Evolutionary conservation across 2,329 filamentous ascomycete species (phyloP).

Genomic region (Dothistroma pini): DNA sequence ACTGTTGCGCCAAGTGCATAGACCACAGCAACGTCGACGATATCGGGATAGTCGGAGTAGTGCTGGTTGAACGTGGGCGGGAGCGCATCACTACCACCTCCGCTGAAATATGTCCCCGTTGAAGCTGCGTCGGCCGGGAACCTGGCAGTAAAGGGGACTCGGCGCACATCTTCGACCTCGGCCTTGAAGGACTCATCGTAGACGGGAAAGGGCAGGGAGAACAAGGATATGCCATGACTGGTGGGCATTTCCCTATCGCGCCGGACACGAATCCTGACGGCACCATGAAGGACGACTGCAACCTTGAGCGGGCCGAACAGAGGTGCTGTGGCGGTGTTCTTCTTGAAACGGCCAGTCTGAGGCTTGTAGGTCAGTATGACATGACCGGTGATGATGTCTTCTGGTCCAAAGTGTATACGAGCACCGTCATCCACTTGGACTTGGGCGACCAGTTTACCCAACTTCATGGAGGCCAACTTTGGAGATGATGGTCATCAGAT

Average conservation of each 20-base stretch:
- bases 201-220: slow-evolving; percentile 11
- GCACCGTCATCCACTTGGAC: slow-evolving; percentile 10
- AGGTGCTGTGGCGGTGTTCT: slow-evolving; percentile 15
- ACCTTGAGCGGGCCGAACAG: slow-evolving; percentile 20
- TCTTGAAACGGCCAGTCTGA: slow-evolving; percentile 13
- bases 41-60: slow-evolving; percentile 19
- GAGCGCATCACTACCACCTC: slow-evolving; percentile 1
- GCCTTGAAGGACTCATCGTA: slow-evolving; percentile 19
- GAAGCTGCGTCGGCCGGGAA: slow-evolving; percentile 9
- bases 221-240: slow-evolving; percentile 13
- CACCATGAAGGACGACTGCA: slow-evolving; percentile 10
- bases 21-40: slow-evolving; percentile 14
- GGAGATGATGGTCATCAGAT: not conserved
- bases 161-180: slow-evolving; percentile 11
- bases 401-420: slow-evolving; percentile 15
- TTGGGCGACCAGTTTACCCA: slow-evolving; percentile 13
- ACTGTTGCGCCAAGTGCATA: slow-evolving; percentile 14
- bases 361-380: slow-evolving; percentile 15
- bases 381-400: slow-evolving; percentile 15
- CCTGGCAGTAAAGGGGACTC: slow-evolving; percentile 12
- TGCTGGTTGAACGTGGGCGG: slow-evolving; percentile 15
- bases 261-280: slow-evolving; percentile 14
- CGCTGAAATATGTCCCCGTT: not conserved
- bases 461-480: not conserved
- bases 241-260: slow-evolving; percentile 17